These are phyloP conservation scores for Entomortierella chlamydospora DNA, from an alignment of 192 early-diverging fungal genomes.

Conservation along the genomic window DNA sequence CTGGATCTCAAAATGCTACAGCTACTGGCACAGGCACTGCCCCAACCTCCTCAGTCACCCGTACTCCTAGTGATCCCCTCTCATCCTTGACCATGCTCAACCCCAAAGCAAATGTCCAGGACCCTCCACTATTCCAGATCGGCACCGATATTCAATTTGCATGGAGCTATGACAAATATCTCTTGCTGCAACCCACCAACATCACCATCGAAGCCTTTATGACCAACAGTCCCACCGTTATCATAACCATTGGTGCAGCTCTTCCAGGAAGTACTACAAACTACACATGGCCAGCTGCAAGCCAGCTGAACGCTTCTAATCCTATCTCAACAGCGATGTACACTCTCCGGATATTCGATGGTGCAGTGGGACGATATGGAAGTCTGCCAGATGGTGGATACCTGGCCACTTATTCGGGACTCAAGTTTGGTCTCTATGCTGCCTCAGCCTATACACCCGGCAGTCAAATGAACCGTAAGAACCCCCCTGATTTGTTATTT, in stretches of 20 bases:
- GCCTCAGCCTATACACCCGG: slow-evolving; percentile 18
- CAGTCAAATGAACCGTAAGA: slow-evolving; percentile 18
- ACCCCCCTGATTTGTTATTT: background rate
- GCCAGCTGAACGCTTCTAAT: slow-evolving; percentile 20
- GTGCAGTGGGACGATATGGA: slow-evolving; percentile 10
- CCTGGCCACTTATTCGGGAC: slow-evolving; percentile 13
- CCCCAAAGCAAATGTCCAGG: slow-evolving; percentile 13
- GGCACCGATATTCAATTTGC: slow-evolving; percentile 24
- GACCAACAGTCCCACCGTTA: background rate
- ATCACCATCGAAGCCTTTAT: slow-evolving; percentile 36
- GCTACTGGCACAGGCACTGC: slow-evolving; percentile 18
- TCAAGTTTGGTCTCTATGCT: slow-evolving; percentile 37
- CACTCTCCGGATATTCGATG: slow-evolving; percentile 25
- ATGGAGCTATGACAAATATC: slow-evolving; percentile 30
- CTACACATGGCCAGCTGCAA: slow-evolving; percentile 41
- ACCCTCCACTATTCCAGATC: slow-evolving; percentile 32
- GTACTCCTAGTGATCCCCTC: slow-evolving; percentile 13
- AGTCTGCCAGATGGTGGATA: slow-evolving; percentile 13
- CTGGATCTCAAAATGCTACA: slow-evolving; percentile 4
- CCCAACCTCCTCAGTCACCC: background rate
- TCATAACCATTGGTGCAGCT: slow-evolving; percentile 35
- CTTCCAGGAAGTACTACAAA: slow-evolving; percentile 36
- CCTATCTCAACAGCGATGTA: slow-evolving; percentile 20
- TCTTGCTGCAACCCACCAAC: slow-evolving; percentile 20
- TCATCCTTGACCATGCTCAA: slow-evolving; percentile 19